phyloP scores from a whole-genome alignment of 352 stramenopile species.

The Pseudoperonospora humuli region DNA sequence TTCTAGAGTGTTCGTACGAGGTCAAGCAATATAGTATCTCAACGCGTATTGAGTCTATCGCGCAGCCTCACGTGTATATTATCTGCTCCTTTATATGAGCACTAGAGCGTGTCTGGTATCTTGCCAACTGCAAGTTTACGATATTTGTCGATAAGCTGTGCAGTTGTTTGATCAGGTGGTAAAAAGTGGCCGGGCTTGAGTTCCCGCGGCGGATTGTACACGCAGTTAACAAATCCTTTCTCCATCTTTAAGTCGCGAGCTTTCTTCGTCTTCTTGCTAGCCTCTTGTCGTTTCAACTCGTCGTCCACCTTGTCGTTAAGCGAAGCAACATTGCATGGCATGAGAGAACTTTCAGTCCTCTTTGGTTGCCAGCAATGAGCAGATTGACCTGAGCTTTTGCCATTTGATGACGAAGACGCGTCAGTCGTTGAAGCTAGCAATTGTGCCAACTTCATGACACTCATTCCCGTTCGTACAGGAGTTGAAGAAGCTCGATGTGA shows the following conservation, averaged over 20 bases:
- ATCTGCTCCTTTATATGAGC: too few relatives aligned
- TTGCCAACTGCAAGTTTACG: slow-evolving; percentile 73
- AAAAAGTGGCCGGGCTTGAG: slow-evolving; percentile 43
- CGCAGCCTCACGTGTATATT: too few relatives aligned
- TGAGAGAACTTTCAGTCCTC: too few relatives aligned
- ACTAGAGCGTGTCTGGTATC: slow-evolving; percentile 26
- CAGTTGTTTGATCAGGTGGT: slow-evolving; percentile 53
- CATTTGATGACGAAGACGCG: too few relatives aligned
- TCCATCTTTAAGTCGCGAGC: slow-evolving; percentile 22
- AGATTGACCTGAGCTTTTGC: background rate
- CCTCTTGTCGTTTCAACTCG: slow-evolving; percentile 12
- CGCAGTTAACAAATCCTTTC: slow-evolving; percentile 38
- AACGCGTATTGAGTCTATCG: too few relatives aligned
- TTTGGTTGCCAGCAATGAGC: too few relatives aligned
- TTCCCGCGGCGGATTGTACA: slow-evolving; percentile 43
- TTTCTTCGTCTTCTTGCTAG: slow-evolving; percentile 5
- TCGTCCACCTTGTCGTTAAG: slow-evolving; percentile 13
- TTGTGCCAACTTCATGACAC: slow-evolving; percentile 52
- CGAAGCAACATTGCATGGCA: background rate
- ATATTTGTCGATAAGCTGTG: slow-evolving; percentile 74
- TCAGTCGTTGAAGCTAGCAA: slow-evolving; percentile 31
- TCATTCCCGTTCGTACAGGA: too few relatives aligned
- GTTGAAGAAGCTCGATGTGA: too few relatives aligned
- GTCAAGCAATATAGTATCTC: too few relatives aligned
- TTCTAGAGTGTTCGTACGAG: too few relatives aligned